Evolutionary conservation across 805 yeast species (phyloP), one percentile per base, ranked within the genome.

Genomic region (Sungouiella thailandica): DNA sequence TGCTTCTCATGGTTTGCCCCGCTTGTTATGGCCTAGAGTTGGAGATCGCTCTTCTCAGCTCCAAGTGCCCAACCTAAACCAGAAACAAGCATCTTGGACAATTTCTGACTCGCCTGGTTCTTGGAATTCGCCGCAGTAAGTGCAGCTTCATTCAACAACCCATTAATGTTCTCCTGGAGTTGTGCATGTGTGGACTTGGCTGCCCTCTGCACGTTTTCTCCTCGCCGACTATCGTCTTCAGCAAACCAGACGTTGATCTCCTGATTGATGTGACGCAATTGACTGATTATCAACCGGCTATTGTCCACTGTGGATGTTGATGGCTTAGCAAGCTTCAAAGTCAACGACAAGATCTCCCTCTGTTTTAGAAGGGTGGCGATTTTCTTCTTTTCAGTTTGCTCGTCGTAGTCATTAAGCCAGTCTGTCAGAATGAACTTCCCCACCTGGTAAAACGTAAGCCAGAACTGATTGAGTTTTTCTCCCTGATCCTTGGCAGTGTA

Each of bases 371-470:
- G 45, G 0, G 53, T 41, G 1, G 51, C 51, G 11, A 45, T 36
- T 20, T 39, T 45, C 15, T 34, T 34, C 16, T 34, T 36, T 20
- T 41, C 43, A 16, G 41, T 44, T 17, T 35, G 30, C 17, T 31
- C 39, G 16, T 44, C 41, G 37, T 39, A 44, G 9, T 46, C 47
- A n/a, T 40, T 41, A 23, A 44, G 39, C 50, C 50, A 46, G 2
- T 46, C 49, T n/a, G 44, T 45, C 40, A 36, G 50, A 9, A 57
- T 52, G 36, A 45, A 63, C 55, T 83, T 81, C 3, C 84, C 83
- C 3, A 82, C 78, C 46, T 85, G 95, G 47, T 79, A 81, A 40
- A 82, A 76, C 1, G 84, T 76, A 17, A 78, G 66, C 95, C 96
- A 87, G 30, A 65, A 58, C 12, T 60, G 60, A 24, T 54, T 50